phyloP scores from a whole-genome alignment of 129 eudicot genomes.

The Arctium minus region DNA sequence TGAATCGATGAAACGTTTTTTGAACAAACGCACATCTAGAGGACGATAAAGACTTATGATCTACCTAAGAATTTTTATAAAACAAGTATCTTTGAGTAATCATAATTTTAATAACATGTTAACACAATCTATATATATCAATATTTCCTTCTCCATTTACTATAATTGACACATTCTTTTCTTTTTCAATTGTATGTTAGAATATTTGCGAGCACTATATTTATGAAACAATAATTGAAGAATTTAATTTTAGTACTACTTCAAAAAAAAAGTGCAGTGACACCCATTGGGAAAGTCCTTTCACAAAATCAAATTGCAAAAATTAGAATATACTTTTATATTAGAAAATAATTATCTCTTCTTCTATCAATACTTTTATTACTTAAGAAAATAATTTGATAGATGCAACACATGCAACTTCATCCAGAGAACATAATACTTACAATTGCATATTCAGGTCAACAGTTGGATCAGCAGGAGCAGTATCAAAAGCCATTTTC shows the following conservation, averaged over 20 bases:
- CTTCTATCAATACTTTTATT: not conserved
- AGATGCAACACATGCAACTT: too few relatives aligned
- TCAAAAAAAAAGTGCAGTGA: not conserved
- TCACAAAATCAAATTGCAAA: not conserved
- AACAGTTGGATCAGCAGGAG: constrained; percentile 96
- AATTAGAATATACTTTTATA: not conserved
- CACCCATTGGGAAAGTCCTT: not conserved
- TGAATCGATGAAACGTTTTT: constrained; percentile 71
- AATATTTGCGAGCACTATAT: not conserved
- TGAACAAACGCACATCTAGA: constrained; percentile 42
- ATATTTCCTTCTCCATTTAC: not conserved
- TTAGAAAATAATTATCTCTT: not conserved
- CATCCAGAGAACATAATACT: constrained; percentile 22
- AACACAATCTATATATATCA: not conserved
- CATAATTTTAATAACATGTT: not conserved
- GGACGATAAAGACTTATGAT: constrained; percentile 65
- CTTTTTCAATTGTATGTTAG: not conserved
- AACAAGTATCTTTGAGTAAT: too few relatives aligned
- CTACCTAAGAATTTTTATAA: constrained; percentile 30
- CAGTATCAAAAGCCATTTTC: constrained; percentile 66
- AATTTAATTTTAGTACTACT: not conserved
- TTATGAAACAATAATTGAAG: not conserved
- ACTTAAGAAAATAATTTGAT: not conserved
- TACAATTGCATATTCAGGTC: constrained; percentile 94
- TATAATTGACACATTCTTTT: not conserved